These are phyloP conservation scores for Hypoxylon sp. DNA, from an alignment of 2,329 filamentous ascomycete species.

Conservation along the genomic window DNA sequence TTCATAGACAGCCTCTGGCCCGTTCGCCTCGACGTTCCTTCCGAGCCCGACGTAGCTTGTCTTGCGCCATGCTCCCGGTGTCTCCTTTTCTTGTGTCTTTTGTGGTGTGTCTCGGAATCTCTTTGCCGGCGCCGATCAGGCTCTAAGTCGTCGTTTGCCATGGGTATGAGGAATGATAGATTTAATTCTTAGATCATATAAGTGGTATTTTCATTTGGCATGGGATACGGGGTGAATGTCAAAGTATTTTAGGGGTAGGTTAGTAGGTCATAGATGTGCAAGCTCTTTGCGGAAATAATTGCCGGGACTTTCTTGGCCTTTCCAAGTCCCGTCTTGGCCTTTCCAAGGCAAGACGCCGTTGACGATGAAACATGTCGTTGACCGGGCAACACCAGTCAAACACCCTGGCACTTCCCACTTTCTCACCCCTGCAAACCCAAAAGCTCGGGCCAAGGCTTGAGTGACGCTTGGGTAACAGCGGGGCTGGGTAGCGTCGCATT, in stretches of 20 bases:
- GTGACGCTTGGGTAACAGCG: constrained; percentile 26
- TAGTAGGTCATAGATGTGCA: constrained; percentile 15
- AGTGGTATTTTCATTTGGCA: constrained; percentile 10
- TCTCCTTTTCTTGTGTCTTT: constrained; percentile 53
- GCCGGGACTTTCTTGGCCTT: constrained; percentile 17
- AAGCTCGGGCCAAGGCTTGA: constrained; percentile 9
- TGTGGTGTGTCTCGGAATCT: constrained; percentile 47
- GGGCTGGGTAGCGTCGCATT: constrained; percentile 23
- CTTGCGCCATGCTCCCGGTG: constrained; percentile 50
- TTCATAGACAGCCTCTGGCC: constrained; percentile 59
- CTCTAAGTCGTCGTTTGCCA: constrained; percentile 51
- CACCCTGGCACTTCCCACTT: constrained; percentile 13
- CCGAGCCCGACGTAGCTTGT: constrained; percentile 51
- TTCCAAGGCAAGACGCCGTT: constrained; percentile 8
- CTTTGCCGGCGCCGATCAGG: constrained; percentile 43
- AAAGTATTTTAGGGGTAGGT: constrained; percentile 2
- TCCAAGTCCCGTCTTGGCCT: too few species aligned
- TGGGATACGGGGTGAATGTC: background rate
- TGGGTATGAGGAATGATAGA: constrained; percentile 29
- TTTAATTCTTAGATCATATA: constrained; percentile 16
- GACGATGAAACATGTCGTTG: constrained; percentile 49
- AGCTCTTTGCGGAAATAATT: constrained; percentile 44
- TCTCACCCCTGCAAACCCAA: constrained; percentile 1
- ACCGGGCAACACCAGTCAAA: constrained; percentile 53
- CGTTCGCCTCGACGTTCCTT: constrained; percentile 49